Evolutionary conservation across 768 basidiomycete species (phyloP).

Genomic region (Trametes gibbosa): DNA sequence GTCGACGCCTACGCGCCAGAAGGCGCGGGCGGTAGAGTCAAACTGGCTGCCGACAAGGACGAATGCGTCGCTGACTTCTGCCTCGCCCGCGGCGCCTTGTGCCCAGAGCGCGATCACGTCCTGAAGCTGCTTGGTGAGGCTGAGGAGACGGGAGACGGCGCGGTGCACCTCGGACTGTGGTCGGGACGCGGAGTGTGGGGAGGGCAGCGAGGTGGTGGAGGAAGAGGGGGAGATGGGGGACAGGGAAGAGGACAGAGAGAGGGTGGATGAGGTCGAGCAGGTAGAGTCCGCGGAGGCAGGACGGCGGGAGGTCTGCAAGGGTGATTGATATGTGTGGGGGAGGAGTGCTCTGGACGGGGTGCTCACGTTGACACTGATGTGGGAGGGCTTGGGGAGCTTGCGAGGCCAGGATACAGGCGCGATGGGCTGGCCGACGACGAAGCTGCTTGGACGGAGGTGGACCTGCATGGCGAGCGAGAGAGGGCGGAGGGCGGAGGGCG

Average conservation of each 20-base stretch:
- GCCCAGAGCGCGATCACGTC: slow-evolving; percentile 73
- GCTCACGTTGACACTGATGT: slow-evolving; percentile 16
- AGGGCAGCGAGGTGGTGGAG: slow-evolving; percentile 12
- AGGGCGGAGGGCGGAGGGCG: neutral
- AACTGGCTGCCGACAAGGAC: slow-evolving; percentile 89
- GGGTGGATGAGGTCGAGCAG: slow-evolving; percentile 14
- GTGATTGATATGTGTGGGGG: too few species aligned
- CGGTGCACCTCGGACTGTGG: slow-evolving; percentile 47
- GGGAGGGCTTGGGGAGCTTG: slow-evolving; percentile 14
- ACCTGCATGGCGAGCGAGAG: slow-evolving; percentile 13
- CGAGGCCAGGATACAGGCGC: slow-evolving; percentile 18
- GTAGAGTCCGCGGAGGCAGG: slow-evolving; percentile 19
- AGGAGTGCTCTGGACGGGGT: neutral
- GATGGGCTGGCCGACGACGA: slow-evolving; percentile 19
- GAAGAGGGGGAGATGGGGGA: slow-evolving; percentile 12
- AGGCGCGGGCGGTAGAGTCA: slow-evolving; percentile 74
- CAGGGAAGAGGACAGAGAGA: slow-evolving; percentile 11
- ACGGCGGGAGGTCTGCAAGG: slow-evolving; percentile 11
- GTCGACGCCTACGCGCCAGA: slow-evolving; percentile 69
- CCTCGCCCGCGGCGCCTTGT: slow-evolving; percentile 51
- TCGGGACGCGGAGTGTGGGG: slow-evolving; percentile 2
- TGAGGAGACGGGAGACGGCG: slow-evolving; percentile 66
- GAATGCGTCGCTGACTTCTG: slow-evolving; percentile 84
- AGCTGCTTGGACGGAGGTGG: slow-evolving; percentile 16
- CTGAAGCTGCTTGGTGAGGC: slow-evolving; percentile 82